phyloP scores from a whole-genome alignment of 805 yeast genomes.

The Pichia eremophila region DNA sequence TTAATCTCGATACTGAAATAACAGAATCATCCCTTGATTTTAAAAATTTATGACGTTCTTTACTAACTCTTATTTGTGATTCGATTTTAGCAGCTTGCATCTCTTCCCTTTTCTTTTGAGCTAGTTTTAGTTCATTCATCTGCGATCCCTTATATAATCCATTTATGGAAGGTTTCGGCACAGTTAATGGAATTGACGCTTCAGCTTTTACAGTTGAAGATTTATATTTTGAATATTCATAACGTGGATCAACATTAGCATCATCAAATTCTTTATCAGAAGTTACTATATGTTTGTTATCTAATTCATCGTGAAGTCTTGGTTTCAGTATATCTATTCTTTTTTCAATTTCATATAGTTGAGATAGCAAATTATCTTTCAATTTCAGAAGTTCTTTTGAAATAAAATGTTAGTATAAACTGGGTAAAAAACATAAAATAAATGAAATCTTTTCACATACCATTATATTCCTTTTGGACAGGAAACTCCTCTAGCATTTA shows the following conservation, averaged over 20 bases:
- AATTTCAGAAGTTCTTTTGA: not conserved
- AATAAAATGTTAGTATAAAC: not conserved
- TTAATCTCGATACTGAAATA: not conserved
- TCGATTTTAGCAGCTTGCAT: not conserved
- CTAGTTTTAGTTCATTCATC: not conserved
- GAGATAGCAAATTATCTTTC: not conserved
- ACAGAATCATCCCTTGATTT: not conserved
- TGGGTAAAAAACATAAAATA: not conserved
- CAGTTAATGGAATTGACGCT: not conserved
- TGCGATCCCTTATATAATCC: conserved; percentile 4
- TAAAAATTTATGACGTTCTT: not conserved
- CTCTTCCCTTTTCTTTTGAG: not conserved
- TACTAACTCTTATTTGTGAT: not conserved
- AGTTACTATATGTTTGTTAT: not conserved
- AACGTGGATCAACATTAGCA: conserved; percentile 3
- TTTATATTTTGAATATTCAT: not conserved
- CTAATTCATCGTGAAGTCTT: not conserved
- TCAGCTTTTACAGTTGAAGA: not conserved
- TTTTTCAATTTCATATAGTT: not conserved
- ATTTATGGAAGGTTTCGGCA: not conserved
- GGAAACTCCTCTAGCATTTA: not conserved
- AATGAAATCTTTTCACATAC: not conserved
- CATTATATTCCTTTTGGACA: not conserved
- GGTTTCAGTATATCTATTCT: not conserved
- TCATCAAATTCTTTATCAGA: conserved; percentile 8